These are phyloP conservation scores for Penicillium vulpinum DNA, from an alignment of 2,329 filamentous ascomycete species.

Conservation along the genomic window DNA sequence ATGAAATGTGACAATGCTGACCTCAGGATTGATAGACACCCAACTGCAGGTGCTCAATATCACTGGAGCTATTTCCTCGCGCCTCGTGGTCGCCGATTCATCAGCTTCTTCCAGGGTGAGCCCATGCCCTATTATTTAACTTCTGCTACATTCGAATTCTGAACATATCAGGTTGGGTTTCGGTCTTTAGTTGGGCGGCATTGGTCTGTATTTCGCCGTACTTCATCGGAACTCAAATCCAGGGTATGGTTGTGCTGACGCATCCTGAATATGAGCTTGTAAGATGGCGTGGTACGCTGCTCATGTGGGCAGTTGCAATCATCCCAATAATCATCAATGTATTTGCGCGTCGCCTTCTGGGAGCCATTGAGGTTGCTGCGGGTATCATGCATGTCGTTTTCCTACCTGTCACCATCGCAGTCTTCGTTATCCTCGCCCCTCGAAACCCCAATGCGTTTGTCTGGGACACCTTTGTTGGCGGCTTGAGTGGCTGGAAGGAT, in stretches of 20 bases:
- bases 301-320: constrained; percentile 49
- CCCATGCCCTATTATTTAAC: not conserved
- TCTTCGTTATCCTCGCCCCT: constrained; percentile 24
- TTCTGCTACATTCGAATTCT: constrained; percentile 11
- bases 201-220: constrained; percentile 27
- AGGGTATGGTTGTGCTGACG: constrained; percentile 32
- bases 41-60: constrained; percentile 37
- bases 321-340: constrained; percentile 53
- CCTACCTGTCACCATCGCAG: constrained; percentile 23
- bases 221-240: constrained; percentile 32
- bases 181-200: constrained; percentile 33
- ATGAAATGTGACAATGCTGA: not conserved
- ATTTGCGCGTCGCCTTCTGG: constrained; percentile 45
- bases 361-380: constrained; percentile 51
- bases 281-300: constrained; percentile 43
- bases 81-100: constrained; percentile 21
- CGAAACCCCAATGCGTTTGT: constrained; percentile 23
- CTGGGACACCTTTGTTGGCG: constrained; percentile 26
- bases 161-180: constrained; percentile 31
- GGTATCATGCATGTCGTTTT: constrained; percentile 39
- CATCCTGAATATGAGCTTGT: constrained; percentile 20
- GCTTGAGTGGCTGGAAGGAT: constrained; percentile 26
- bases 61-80: constrained; percentile 39
- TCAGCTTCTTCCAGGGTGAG: constrained; percentile 27
- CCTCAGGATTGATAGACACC: constrained; percentile 5